Conservation (phyloP, 2,329 filamentous ascomycete species). For the Neurospora sp. region DNA sequence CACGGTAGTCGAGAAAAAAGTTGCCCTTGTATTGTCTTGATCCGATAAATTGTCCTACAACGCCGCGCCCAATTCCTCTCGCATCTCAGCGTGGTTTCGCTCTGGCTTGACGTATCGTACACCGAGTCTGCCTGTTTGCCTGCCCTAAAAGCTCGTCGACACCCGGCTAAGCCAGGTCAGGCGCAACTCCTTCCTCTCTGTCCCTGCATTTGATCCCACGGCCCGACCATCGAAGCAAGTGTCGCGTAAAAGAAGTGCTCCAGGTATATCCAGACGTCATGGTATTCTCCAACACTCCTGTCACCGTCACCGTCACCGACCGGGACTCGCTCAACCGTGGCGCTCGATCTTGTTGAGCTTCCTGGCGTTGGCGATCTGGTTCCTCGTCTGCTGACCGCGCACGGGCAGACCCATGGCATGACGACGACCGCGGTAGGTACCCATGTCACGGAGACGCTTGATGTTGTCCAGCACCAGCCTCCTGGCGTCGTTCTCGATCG, state of each 20-base stretch:
- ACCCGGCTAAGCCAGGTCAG: not conserved
- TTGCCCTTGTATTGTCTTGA: not conserved
- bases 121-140: not conserved
- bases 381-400: conserved; percentile 79
- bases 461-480: conserved; percentile 78
- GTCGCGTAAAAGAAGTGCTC: not conserved
- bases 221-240: not conserved
- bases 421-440: conserved; percentile 74
- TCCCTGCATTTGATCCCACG: not conserved
- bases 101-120: not conserved
- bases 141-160: not conserved
- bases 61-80: not conserved
- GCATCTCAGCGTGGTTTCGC: not conserved
- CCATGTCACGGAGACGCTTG: conserved; percentile 76
- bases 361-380: conserved; percentile 52
- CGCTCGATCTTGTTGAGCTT: conserved; percentile 52
- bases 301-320: not conserved
- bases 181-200: not conserved
- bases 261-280: not conserved
- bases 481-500: conserved; percentile 80
- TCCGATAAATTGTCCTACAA: not conserved
- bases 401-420: conserved; percentile 92
- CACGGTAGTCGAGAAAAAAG: not conserved
- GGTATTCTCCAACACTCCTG: conserved; percentile 3
- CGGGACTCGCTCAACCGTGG: conserved; percentile 21